Evolutionary conservation across 1,284 basidiomycete species (phyloP).

Genomic region (Trichosporon ovoides): DNA sequence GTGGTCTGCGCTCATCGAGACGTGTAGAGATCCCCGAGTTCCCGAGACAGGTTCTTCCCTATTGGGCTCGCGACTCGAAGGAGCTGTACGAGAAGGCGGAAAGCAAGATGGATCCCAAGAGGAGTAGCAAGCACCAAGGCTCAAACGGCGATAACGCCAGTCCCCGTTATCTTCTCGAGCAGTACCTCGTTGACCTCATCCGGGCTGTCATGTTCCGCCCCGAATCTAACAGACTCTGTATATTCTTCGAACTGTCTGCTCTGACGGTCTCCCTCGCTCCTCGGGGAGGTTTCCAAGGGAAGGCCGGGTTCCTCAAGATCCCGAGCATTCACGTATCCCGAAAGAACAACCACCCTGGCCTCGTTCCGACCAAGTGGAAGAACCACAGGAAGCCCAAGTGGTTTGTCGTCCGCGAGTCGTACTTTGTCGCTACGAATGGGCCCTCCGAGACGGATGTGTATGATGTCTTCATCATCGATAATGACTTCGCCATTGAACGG

Average conservation of each 20-base stretch:
- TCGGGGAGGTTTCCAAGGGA: constrained; percentile 70
- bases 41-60: constrained; percentile 69
- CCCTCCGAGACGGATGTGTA: constrained; percentile 76
- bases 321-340: constrained; percentile 50
- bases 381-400: constrained; percentile 71
- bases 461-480: constrained; percentile 92
- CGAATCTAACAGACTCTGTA: constrained; percentile 81
- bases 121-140: background rate
- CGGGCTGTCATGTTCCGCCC: constrained; percentile 94
- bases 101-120: constrained; percentile 3
- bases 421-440: constrained; percentile 79
- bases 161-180: constrained; percentile 72
- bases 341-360: constrained; percentile 50
- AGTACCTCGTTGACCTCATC: constrained; percentile 83
- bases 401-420: constrained; percentile 92
- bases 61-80: constrained; percentile 48
- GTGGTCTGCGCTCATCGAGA: constrained; percentile 55
- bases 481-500: constrained; percentile 76
- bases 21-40: constrained; percentile 84
- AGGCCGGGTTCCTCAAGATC: constrained; percentile 74
- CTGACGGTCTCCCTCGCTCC: constrained; percentile 78
- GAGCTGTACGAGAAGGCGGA: constrained; percentile 54
- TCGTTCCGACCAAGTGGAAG: constrained; percentile 55
- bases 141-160: constrained; percentile 30
- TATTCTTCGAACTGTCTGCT: constrained; percentile 92